Evolutionary conservation across 2,329 filamentous ascomycete genomes (phyloP).

Genomic region (Alternaria arbusti): DNA sequence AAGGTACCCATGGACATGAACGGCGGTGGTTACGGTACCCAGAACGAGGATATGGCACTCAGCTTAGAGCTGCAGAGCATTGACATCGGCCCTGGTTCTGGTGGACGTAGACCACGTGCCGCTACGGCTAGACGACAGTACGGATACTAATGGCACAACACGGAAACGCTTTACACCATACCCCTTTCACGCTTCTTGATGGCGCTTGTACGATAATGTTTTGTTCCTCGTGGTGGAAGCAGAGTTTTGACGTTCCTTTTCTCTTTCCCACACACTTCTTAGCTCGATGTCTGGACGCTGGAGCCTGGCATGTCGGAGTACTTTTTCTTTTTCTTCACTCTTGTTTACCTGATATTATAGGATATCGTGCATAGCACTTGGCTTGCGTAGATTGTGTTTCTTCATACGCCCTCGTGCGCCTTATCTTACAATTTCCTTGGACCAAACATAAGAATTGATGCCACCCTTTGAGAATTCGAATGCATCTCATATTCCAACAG

Average conservation of each 20-base stretch:
- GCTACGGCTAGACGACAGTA: conserved; percentile 18
- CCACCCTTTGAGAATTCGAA: no score
- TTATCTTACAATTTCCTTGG: no score
- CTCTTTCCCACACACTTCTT: not conserved
- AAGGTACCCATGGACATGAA: conserved; percentile 65
- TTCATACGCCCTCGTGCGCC: not conserved
- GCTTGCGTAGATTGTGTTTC: not conserved
- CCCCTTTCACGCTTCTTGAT: not conserved
- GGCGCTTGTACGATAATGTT: conserved; percentile 13
- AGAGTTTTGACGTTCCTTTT: not conserved
- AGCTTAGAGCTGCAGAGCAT: conserved; percentile 71
- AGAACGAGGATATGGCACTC: conserved; percentile 58
- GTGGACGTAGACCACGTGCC: conserved; percentile 23
- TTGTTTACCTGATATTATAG: no score
- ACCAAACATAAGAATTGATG: no score
- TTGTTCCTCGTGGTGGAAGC: not conserved
- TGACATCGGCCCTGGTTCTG: conserved; percentile 50
- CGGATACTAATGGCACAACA: conserved; percentile 12
- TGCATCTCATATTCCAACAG: no score
- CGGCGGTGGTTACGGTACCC: conserved; percentile 7
- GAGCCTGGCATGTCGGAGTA: conserved; percentile 10
- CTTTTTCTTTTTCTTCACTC: not conserved
- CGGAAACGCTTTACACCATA: not conserved
- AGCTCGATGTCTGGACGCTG: conserved; percentile 9
- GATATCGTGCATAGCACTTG: not conserved